These are phyloP conservation scores for Sporormia fimetaria DNA, from an alignment of 495 filamentous ascomycete species.

Conservation along the genomic window DNA sequence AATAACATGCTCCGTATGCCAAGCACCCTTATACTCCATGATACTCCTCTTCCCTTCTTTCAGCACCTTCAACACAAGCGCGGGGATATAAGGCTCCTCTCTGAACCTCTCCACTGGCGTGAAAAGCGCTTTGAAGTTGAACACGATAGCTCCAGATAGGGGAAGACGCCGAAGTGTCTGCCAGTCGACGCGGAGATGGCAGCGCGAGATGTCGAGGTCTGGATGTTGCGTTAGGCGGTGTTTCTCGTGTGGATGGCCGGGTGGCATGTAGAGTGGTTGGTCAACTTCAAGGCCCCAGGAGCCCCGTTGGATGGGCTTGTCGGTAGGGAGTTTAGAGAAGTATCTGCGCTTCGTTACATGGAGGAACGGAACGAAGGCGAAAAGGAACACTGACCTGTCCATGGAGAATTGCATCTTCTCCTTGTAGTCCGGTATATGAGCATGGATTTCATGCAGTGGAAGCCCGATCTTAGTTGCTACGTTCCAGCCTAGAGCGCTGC, in stretches of 20 bases:
- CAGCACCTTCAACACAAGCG: constrained; percentile 54
- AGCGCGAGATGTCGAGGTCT: constrained; percentile 45
- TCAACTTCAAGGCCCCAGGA: constrained; percentile 82
- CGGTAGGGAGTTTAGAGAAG: constrained; percentile 66
- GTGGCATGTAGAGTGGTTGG: constrained; percentile 66
- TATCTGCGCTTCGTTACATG: constrained; percentile 38
- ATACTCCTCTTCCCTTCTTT: constrained; percentile 60
- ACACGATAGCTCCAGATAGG: constrained; percentile 61
- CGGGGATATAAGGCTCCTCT: constrained; percentile 64
- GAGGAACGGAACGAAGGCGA: neutral
- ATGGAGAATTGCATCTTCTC: constrained; percentile 85
- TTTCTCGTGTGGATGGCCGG: constrained; percentile 56
- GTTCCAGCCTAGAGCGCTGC: constrained; percentile 74
- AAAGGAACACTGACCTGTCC: constrained; percentile 48
- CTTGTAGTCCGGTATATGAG: constrained; percentile 72
- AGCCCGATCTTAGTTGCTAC: constrained; percentile 63
- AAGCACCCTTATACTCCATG: constrained; percentile 78
- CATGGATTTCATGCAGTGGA: constrained; percentile 63
- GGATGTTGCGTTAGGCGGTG: constrained; percentile 46
- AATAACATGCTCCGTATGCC: constrained; percentile 68
- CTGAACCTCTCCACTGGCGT: constrained; percentile 62
- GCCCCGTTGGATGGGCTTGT: constrained; percentile 70
- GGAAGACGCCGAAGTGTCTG: constrained; percentile 79
- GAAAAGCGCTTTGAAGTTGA: constrained; percentile 90
- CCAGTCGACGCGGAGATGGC: constrained; percentile 79